Base-by-base conservation (phyloP, 2,329 filamentous ascomycete genomes). In the Monilinia fructigena region DNA sequence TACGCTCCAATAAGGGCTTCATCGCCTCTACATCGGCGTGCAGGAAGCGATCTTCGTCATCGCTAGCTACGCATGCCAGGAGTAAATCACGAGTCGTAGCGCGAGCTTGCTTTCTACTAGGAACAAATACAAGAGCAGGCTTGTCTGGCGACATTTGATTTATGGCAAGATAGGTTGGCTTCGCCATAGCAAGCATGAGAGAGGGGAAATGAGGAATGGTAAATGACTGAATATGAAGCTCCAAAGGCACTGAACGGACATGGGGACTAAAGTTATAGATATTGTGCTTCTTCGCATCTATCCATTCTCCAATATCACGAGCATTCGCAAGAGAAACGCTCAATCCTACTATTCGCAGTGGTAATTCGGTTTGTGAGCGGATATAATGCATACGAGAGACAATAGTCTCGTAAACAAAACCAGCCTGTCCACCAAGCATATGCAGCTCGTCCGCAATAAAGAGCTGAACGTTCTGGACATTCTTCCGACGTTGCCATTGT, bases 381-480 rank as follows among this genome's bases (percentile, higher is more conserved):
- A 99, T 97, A 70, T 95, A 95, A 76, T 97, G 93, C 90, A 98
- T 97, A 63, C 95, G 89, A 69, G 95, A 97, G n/a, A 99, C 91
- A 63, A 99, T 89, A 63, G 95, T 91, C 81, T 99, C 95, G 78
- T 99, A 99, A 40, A 96, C 85, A 76, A 94, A 96, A 40, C 95
- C 96, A 70, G 87, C 85, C 62, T 89, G 86, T 18, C 93, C 93
- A 68, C 94, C 95, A 40, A 99, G 83, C 81, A 98, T 89, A 76
- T 99, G 95, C 65, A 99, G 82, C 76, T 98, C 94, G 77, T 99
- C 96, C 0, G 94, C 93, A 71, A 99, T 93, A 76, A 99, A 93
- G 0, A 99, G 82, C 72, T 93, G 87, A 26, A 98, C 90, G 4
- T 88, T 90, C 76, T 97, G 92, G 0, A 99, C 88, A 72, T 97